Evolutionary conservation across 805 yeast genomes (phyloP).

Genomic region (Trichomonascus vanleenenianus): DNA sequence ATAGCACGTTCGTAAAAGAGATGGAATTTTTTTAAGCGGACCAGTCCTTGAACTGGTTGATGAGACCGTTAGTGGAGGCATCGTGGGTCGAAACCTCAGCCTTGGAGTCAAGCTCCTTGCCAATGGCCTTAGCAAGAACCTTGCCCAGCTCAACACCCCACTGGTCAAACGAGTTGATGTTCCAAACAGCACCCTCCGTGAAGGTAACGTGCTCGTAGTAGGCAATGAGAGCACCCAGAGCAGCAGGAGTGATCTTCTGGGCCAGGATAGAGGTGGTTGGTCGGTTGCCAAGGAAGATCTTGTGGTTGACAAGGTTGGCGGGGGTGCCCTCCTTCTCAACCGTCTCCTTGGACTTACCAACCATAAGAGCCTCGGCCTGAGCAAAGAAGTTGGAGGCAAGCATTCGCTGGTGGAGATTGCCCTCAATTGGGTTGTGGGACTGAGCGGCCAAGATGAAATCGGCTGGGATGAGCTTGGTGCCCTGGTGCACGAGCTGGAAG

Average conservation of each 20-base stretch:
- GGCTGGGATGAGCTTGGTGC: slow-evolving; percentile 94
- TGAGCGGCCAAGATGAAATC: slow-evolving; percentile 96
- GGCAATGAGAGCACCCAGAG: slow-evolving; percentile 92
- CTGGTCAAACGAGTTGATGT: slow-evolving; percentile 98
- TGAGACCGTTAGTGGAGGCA: slow-evolving; percentile 83
- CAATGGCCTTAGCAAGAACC: slow-evolving; percentile 92
- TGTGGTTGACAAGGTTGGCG: slow-evolving; percentile 86
- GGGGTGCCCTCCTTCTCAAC: slow-evolving; percentile 87
- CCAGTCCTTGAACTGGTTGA: slow-evolving; percentile 95
- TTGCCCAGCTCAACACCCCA: slow-evolving; percentile 99
- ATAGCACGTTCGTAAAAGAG: no score
- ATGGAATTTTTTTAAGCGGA: slow-evolving; percentile 12
- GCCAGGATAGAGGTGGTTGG: slow-evolving; percentile 97
- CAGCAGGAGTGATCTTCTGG: slow-evolving; percentile 92
- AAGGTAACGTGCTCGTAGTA: slow-evolving; percentile 97
- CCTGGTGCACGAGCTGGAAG: slow-evolving; percentile 99
- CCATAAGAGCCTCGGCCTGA: slow-evolving; percentile 95
- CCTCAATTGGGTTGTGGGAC: slow-evolving; percentile 95
- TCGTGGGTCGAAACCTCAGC: slow-evolving; percentile 64
- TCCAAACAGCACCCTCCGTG: slow-evolving; percentile 99
- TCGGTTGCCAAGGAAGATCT: slow-evolving; percentile 95
- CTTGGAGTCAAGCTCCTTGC: slow-evolving; percentile 70
- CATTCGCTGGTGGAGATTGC: slow-evolving; percentile 93
- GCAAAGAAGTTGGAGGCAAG: slow-evolving; percentile 99
- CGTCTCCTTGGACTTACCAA: slow-evolving; percentile 74